These are phyloP conservation scores for Podila epigama DNA, from an alignment of 192 early-diverging fungal species.

Conservation along the genomic window DNA sequence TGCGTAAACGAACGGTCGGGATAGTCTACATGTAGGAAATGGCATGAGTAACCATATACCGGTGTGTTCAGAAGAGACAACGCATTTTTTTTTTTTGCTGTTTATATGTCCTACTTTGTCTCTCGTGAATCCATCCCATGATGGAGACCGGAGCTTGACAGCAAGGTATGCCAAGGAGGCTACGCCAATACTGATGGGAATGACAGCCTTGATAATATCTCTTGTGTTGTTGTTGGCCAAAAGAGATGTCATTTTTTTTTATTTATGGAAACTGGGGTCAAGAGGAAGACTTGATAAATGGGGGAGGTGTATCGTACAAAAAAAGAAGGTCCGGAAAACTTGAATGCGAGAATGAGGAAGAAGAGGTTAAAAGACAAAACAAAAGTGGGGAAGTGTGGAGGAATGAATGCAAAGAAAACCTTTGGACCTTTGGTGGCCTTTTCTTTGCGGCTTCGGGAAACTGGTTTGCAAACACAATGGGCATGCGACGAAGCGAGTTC, in stretches of 20 bases:
- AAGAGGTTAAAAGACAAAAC: too few relatives aligned
- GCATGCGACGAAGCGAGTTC: too few relatives aligned
- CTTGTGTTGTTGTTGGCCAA: not conserved
- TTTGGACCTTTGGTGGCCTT: too few relatives aligned
- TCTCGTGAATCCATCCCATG: not conserved
- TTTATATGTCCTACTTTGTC: conserved; percentile 6
- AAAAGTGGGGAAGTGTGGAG: too few relatives aligned
- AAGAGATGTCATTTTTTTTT: not conserved
- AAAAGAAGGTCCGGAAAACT: too few relatives aligned
- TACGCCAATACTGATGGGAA: conserved; percentile 33
- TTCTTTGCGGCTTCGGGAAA: too few relatives aligned
- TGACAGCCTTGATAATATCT: conserved; percentile 1
- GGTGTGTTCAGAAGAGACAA: too few relatives aligned
- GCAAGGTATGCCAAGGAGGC: conserved; percentile 28
- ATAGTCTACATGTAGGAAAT: not conserved
- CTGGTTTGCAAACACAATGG: too few relatives aligned
- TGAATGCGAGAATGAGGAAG: too few relatives aligned
- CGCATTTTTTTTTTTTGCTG: not conserved
- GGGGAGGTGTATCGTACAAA: not conserved
- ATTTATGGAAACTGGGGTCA: not conserved
- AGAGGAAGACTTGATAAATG: not conserved
- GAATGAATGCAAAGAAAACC: too few relatives aligned
- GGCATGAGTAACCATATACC: not conserved
- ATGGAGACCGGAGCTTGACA: conserved; percentile 3
- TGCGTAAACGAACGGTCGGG: conserved; percentile 16